Base-by-base conservation (phyloP, 2,329 filamentous ascomycete genomes). In the Cladophialophora carrionii region DNA sequence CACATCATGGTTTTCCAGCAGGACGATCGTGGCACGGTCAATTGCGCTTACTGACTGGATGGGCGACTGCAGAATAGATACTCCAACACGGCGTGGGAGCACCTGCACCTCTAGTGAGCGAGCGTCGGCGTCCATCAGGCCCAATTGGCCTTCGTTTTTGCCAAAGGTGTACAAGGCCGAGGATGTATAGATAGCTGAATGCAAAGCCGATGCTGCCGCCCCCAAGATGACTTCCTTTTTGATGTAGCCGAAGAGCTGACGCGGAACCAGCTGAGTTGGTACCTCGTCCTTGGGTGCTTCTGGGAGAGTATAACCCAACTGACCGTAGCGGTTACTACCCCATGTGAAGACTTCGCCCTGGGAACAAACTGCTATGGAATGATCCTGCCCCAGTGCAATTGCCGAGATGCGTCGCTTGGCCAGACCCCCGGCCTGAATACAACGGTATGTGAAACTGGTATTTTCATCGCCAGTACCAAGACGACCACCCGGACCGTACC, bases 121-220 rank as follows among this genome's bases (percentile, higher is more conserved):
- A 29, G 95, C 96, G 77, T 98, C 94, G 0, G 95, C 94, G 75
- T 97, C 95, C 79, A 97, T 92, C 60, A 99, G 84, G 4, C 92
- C 95, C 54, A 99, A 84, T 76, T 99, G 95, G 1, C 95, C 95
- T 71, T 92, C 88, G 72, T 98, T 99, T 73, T 95, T 96, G 24
- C 95, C 95, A 83, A 96, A 99, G 1, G 92, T 96, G 74, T 91
- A 99, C 1, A 99, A 79, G 0, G 91, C 91, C 0, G 87, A 86
- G 0, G 85, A 83, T 0, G 92, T 97, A 73, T 95, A 90, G 0
- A 92, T 91, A 2, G 96, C 93, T 0, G 95, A 98, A 77, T 99
- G 95, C 46, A 96, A 88, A 0, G 91, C 84, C 1, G 95, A 98
- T 6, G 95, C 94, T 1, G 95, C 92, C 62, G 93, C 86, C 0